Percentiles rank a stretch among this genome's conserved stretches.
These are phyloP conservation scores for Coemansia biformis DNA, from an alignment of 192 early-diverging fungal genomes.

Conservation along the genomic window DNA sequence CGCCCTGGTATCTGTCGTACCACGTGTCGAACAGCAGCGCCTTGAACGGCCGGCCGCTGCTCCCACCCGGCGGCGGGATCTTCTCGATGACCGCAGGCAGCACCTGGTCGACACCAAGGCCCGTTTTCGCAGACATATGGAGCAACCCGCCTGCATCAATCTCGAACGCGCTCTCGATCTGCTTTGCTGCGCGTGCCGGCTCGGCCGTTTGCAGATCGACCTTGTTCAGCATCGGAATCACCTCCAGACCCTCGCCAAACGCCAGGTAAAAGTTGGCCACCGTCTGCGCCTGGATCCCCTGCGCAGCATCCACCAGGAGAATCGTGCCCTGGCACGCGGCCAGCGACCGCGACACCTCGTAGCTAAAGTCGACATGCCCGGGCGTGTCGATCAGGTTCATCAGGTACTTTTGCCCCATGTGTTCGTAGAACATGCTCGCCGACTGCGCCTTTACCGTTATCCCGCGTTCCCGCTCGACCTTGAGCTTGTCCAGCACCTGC, in stretches of 20 bases:
- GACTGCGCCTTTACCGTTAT: conserved; percentile 98
- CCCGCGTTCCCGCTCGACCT: conserved; percentile 91
- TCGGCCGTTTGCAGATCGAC: conserved; percentile 90
- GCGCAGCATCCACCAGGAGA: conserved; percentile 86
- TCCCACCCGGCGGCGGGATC: conserved; percentile 69
- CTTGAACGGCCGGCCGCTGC: conserved; percentile 64
- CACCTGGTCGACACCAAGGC: conserved; percentile 66
- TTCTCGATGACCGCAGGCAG: conserved; percentile 72
- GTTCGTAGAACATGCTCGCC: conserved; percentile 83
- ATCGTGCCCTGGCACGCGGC: conserved; percentile 92
- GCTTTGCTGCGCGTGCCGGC: conserved; percentile 63
- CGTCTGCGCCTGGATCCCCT: conserved; percentile 97
- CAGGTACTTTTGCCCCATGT: conserved; percentile 76
- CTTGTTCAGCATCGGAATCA: conserved; percentile 93
- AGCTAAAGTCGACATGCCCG: conserved; percentile 89
- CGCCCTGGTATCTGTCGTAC: conserved; percentile 96
- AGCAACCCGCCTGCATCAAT: conserved; percentile 59
- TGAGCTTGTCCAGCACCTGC: conserved; percentile 93
- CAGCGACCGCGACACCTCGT: conserved; percentile 90
- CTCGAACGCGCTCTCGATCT: conserved; percentile 87
- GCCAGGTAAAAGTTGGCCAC: conserved; percentile 96
- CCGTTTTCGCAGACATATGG: conserved; percentile 85
- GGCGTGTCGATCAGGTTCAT: conserved; percentile 97
- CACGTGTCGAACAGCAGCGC: conserved; percentile 95
- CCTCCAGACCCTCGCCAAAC: conserved; percentile 75